A percentile compares a stretch with the other conserved stretches of the same genome.
phyloP scores from a whole-genome alignment of 2,329 filamentous ascomycete species.

The Exophiala spinifera region DNA sequence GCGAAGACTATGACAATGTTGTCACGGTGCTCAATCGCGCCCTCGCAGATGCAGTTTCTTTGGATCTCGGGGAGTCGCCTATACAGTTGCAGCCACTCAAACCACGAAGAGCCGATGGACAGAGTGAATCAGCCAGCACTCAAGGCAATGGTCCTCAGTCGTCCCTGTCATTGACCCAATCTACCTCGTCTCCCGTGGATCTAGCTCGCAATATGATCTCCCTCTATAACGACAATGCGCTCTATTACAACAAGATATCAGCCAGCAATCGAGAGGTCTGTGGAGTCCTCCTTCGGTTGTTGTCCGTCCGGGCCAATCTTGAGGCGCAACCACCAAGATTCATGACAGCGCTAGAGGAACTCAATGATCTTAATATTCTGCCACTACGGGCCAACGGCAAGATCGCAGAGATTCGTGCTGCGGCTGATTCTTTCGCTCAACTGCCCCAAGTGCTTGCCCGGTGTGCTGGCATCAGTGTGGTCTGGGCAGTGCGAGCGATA shows the following conservation, averaged over 20 bases:
- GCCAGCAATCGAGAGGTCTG: conserved; percentile 57
- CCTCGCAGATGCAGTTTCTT: conserved; percentile 81
- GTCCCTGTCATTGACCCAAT: conserved; percentile 58
- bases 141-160: conserved; percentile 42
- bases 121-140: conserved; percentile 27
- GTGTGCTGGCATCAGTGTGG: conserved; percentile 84
- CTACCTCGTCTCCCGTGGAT: conserved; percentile 64
- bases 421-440: conserved; percentile 75
- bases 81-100: conserved; percentile 76
- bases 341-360: conserved; percentile 52
- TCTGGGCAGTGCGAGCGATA: conserved; percentile 91
- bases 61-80: conserved; percentile 79
- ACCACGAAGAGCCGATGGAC: conserved; percentile 53
- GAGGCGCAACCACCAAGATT: conserved; percentile 54
- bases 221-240: conserved; percentile 60
- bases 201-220: conserved; percentile 61
- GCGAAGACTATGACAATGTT: conserved; percentile 94
- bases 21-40: conserved; percentile 84
- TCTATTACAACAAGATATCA: conserved; percentile 60
- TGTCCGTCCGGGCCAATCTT: conserved; percentile 58
- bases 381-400: conserved; percentile 43
- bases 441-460: conserved; percentile 78
- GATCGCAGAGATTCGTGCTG: conserved; percentile 72
- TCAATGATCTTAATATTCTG: conserved; percentile 27
- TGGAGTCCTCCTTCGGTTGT: conserved; percentile 58